Conservation (phyloP, 2,329 filamentous ascomycete genomes). For the Ceratocystis ficicola region DNA sequence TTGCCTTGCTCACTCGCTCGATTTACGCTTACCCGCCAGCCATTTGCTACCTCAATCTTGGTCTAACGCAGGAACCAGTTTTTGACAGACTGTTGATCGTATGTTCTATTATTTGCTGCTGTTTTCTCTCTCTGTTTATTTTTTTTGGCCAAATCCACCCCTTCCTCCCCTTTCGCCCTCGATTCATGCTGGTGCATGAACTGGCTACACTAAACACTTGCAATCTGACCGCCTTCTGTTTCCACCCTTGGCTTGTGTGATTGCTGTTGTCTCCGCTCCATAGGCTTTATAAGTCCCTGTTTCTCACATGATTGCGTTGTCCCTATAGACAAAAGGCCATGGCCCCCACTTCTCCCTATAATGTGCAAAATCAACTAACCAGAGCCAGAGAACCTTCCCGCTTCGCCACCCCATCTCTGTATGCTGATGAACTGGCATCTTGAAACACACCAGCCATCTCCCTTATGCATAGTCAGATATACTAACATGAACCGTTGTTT, state of each 20-base stretch:
- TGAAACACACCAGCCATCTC: constrained; percentile 10
- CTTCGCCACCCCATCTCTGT: neutral
- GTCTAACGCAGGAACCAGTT: constrained; percentile 5
- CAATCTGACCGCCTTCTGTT: no score
- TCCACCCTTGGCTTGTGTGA: no score
- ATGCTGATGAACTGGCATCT: neutral
- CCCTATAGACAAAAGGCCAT: no score
- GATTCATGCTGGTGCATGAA: no score
- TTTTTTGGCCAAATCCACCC: neutral
- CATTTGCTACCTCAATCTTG: neutral
- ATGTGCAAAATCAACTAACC: no score
- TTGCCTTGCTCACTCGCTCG: neutral
- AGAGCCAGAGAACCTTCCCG: neutral
- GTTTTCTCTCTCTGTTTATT: neutral
- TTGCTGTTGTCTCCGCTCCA: no score
- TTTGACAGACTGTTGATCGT: neutral
- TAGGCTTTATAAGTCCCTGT: no score
- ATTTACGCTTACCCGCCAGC: neutral
- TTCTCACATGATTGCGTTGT: no score
- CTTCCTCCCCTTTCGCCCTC: no score
- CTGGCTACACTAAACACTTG: no score
- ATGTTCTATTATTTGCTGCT: neutral
- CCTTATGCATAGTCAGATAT: neutral
- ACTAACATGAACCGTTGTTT: neutral
- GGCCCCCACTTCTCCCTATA: no score